Evolutionary conservation across 169 alveolate species (phyloP), one percentile per base, ranked within the genome.

Genomic region (Cyclospora cayetanensis): DNA sequence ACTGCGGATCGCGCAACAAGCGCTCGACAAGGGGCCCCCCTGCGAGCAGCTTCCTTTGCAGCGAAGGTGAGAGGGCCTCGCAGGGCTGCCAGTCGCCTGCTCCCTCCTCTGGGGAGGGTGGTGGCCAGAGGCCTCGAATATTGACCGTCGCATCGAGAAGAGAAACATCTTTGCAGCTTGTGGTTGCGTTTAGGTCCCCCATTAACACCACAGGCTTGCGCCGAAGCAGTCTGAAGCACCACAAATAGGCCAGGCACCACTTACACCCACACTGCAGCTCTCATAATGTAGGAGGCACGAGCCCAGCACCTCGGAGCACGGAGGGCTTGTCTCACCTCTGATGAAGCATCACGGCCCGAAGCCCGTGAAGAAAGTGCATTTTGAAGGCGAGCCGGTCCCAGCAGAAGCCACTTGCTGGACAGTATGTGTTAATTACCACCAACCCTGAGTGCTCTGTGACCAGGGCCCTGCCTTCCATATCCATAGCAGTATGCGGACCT

Each of bases 111-210:
- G 70, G 7, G 9, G 70, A 20, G 9, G 70, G 31, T 4, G 70
- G 70, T 9, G 70, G 70, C 70, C 70, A 55, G 34, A 55, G 29
- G 70, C 27, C 15, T 9, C 70, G 11, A 11, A 55, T 55, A 29
- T 55, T 22, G 31, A 55, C 29, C n/a, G 70, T 29, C 29, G 70
- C 70, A 22, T 55, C 70, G 7, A 55, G 15, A 20, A 55, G 4
- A 29, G 4, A 11, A 7, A 22, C 27, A 22, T 55, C 70, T 55
- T 55, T 55, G 29, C 7, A 9, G 70, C 29, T 22, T 55, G 70
- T 55, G 7, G 70, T 55, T 22, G 70, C 70, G n/a, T 55, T 55
- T 55, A 55, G n/a, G n/a, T 55, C 70, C n/a, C 70, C 70, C 70
- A 55, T 7, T 29, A 55, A 29, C 15, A 55, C 31, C 15, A 55